Evolutionary conservation across 139 green algal species (phyloP).

Genomic region (Tetraselmis striata): DNA sequence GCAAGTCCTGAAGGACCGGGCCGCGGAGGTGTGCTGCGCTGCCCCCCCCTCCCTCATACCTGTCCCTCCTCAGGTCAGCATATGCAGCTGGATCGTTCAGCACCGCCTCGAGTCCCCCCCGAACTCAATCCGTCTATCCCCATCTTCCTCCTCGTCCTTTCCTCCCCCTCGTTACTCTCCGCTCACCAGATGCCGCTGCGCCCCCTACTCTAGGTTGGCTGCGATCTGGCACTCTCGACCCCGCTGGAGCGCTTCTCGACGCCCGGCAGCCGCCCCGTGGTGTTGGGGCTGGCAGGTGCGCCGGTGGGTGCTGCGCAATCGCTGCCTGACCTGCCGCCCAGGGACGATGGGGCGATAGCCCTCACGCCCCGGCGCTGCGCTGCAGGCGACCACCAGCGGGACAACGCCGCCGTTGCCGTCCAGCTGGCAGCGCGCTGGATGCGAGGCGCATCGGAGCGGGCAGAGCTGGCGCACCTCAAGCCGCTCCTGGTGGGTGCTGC

Average conservation of each 20-base stretch:
- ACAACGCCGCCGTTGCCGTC: constrained; percentile 84
- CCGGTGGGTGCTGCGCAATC: too few relatives aligned
- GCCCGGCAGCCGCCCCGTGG: constrained; percentile 10
- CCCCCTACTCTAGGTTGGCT: not conserved
- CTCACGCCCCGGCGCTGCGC: too few relatives aligned
- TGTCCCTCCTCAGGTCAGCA: too few relatives aligned
- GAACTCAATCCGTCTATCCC: too few relatives aligned
- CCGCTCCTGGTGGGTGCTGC: not conserved
- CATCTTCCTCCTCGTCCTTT: too few relatives aligned
- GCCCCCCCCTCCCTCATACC: too few relatives aligned
- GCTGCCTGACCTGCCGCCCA: too few relatives aligned
- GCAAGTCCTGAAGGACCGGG: constrained; percentile 44
- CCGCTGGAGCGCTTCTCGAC: constrained; percentile 29
- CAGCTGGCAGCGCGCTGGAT: constrained; percentile 56
- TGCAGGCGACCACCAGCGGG: constrained; percentile 57
- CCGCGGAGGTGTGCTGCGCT: constrained; percentile 28
- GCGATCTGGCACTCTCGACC: constrained; percentile 17
- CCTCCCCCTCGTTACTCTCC: too few relatives aligned
- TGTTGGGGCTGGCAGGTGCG: constrained; percentile 69
- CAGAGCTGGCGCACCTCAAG: not conserved
- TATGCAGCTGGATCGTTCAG: too few relatives aligned
- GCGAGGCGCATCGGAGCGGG: not conserved
- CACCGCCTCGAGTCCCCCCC: too few relatives aligned
- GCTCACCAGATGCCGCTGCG: too few relatives aligned
- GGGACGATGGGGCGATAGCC: too few relatives aligned